Evolutionary conservation across 1,139 yeast genomes (phyloP).

Genomic region (Nakaseomyces nivariensis): DNA sequence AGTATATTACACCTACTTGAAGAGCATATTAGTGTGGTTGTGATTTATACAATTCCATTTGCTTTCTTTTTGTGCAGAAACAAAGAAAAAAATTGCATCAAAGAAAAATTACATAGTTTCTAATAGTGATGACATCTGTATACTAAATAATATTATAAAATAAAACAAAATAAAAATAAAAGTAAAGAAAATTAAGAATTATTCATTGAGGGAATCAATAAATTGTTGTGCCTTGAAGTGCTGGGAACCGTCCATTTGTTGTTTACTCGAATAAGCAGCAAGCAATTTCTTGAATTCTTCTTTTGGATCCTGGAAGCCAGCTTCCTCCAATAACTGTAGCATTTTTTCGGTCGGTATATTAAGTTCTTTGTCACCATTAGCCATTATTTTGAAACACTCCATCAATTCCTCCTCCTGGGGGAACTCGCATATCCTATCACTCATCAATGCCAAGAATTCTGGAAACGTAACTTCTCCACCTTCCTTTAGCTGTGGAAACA

Average conservation of each 20-base stretch:
- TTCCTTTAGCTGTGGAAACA: slow-evolving; percentile 34
- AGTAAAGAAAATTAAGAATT: too few relatives aligned
- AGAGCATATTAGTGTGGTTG: too few relatives aligned
- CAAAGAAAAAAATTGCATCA: too few relatives aligned
- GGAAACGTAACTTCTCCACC: slow-evolving; percentile 37
- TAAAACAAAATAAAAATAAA: too few relatives aligned
- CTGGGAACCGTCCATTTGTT: slow-evolving; percentile 1
- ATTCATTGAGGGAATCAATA: background rate
- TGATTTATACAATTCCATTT: too few relatives aligned
- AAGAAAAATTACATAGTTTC: background rate
- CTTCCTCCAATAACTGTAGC: slow-evolving; percentile 42
- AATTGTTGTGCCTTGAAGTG: background rate
- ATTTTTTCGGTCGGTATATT: slow-evolving; percentile 42
- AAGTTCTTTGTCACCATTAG: slow-evolving; percentile 33
- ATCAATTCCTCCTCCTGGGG: slow-evolving; percentile 52
- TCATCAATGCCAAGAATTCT: slow-evolving; percentile 59
- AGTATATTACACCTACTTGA: too few relatives aligned
- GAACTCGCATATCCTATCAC: slow-evolving; percentile 45
- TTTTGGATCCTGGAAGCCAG: slow-evolving; percentile 39
- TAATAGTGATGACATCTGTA: background rate
- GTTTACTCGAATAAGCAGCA: background rate
- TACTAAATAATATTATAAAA: background rate
- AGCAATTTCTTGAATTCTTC: slow-evolving; percentile 37
- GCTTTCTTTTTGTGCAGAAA: too few relatives aligned
- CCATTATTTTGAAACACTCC: slow-evolving; percentile 55